Base-by-base conservation (phyloP, 345 rosid genomes). In the Alliaria petiolata region DNA sequence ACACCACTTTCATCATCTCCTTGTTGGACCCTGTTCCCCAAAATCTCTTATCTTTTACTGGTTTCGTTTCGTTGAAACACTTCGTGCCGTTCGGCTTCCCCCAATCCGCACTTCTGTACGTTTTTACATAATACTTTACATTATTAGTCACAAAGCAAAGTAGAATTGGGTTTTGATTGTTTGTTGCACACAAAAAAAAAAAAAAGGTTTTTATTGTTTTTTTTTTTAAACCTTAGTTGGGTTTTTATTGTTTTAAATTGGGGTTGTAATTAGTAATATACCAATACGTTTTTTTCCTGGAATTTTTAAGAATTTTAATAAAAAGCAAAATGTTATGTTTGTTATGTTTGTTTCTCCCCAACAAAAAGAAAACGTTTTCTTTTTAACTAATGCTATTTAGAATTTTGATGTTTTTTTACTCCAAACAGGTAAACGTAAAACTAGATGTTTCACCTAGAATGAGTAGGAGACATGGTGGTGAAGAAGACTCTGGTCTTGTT, bases 51-150 rank as follows among this genome's bases (percentile, higher is more conserved):
- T 86, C 87, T 84, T 28, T 76, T 35, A 91, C 71, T 35, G 97
- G 98, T 68, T 69, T 76, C 5, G 98, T 89, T 70, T 87, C 98
- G 68, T 93, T 91, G 87, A 65, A 93, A 86, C 98, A 93, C 78
- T 86, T 89, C 1, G 80, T 36, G 56, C 91, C 96, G 13, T 86
- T 76, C 46, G 80, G 68, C 38, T 81, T 81, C 39, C 84, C 82
- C 97, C 97, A 89, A 12, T 91, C 98, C 36, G 60, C 81, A 76
- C 87, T 86, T 26, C 97, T 91, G 76, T 15, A 40, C 58, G 63
- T 65, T 70, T 22, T 70, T 47, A 47, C 20, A 49, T 51, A 6
- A 65, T 30, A 66, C 19, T 28, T 25, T 14, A 17, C n/a, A n/a
- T n/a, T 3, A 13, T 12, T 10, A 34, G 4, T 34, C 12, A 43